phyloP scores from a whole-genome alignment of 352 stramenopile genomes.

The Phytopythium cucurbitacearum region DNA sequence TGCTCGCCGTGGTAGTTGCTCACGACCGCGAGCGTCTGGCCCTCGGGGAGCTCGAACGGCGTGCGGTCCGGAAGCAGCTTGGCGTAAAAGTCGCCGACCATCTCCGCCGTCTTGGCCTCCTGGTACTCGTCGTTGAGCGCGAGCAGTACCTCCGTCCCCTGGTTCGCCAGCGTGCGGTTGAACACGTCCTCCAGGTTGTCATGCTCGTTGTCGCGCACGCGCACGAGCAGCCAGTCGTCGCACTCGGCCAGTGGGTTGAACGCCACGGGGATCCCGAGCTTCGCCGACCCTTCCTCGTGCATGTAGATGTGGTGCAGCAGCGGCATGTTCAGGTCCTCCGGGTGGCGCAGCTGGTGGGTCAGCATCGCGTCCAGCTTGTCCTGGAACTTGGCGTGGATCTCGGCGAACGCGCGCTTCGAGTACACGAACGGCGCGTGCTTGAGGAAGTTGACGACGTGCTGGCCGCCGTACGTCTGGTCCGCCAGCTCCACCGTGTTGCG shows the following conservation, averaged over 20 bases:
- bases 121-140: conserved; percentile 84
- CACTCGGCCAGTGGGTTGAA: conserved; percentile 31
- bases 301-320: conserved; percentile 86
- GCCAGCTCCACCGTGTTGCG: conserved; percentile 70
- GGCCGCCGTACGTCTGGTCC: conserved; percentile 70
- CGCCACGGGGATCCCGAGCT: conserved; percentile 50
- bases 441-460: conserved; percentile 84
- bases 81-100: conserved; percentile 58
- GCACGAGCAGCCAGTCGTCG: conserved; percentile 77
- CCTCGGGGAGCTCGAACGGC: conserved; percentile 59
- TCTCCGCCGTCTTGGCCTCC: conserved; percentile 34
- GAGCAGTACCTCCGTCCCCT: conserved; percentile 48
- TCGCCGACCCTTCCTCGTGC: conserved; percentile 62
- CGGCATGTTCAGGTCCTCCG: conserved; percentile 76
- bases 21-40: conserved; percentile 32
- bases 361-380: conserved; percentile 50
- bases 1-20: conserved; percentile 75
- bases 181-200: conserved; percentile 25
- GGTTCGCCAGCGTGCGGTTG: conserved; percentile 33
- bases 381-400: conserved; percentile 70
- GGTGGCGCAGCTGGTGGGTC: conserved; percentile 55
- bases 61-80: conserved; percentile 45
- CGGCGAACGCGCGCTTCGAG: conserved; percentile 61
- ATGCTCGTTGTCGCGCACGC: conserved; percentile 56
- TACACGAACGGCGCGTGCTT: conserved; percentile 86